Evolutionary conservation across 441 rosid species (phyloP).

Genomic region (Theobroma grandiflorum): DNA sequence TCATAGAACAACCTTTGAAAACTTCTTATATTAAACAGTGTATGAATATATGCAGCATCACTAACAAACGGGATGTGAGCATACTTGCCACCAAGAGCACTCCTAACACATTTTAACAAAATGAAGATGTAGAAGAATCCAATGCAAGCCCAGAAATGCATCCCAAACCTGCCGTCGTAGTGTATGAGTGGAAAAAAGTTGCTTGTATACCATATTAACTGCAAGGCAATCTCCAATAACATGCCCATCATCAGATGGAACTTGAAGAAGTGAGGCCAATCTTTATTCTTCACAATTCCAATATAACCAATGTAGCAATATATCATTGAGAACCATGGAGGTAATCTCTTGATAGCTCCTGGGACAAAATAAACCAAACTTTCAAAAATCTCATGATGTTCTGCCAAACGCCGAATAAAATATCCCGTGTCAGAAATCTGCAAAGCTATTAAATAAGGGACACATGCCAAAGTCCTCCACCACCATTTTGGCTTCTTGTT

Average conservation of each 20-base stretch:
- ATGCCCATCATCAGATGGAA: slow-evolving; percentile 93
- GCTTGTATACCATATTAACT: slow-evolving; percentile 61
- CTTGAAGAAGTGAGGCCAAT: slow-evolving; percentile 73
- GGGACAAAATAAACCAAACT: slow-evolving; percentile 67
- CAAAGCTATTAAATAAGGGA: slow-evolving; percentile 74
- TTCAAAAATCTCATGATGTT: slow-evolving; percentile 52
- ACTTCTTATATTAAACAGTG: slow-evolving; percentile 67
- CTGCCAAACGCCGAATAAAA: slow-evolving; percentile 66
- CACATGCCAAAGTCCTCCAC: slow-evolving; percentile 77
- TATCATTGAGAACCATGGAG: slow-evolving; percentile 70
- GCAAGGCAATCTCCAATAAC: slow-evolving; percentile 72
- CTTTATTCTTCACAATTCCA: slow-evolving; percentile 66
- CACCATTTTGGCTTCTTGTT: slow-evolving; percentile 79
- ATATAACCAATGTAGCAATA: slow-evolving; percentile 62
- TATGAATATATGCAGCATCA: slow-evolving; percentile 74
- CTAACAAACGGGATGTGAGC: slow-evolving; percentile 61
- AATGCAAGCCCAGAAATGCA: slow-evolving; percentile 70
- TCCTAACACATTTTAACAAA: slow-evolving; percentile 63
- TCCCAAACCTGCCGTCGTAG: slow-evolving; percentile 62
- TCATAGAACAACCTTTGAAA: slow-evolving; percentile 56
- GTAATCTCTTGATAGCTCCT: slow-evolving; percentile 72
- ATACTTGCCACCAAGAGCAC: slow-evolving; percentile 71
- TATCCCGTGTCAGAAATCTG: slow-evolving; percentile 79
- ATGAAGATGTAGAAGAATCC: slow-evolving; percentile 58
- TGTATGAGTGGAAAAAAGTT: slow-evolving; percentile 79